phyloP scores from a whole-genome alignment of 2,329 filamentous ascomycete species.

The Alternaria sp. region DNA sequence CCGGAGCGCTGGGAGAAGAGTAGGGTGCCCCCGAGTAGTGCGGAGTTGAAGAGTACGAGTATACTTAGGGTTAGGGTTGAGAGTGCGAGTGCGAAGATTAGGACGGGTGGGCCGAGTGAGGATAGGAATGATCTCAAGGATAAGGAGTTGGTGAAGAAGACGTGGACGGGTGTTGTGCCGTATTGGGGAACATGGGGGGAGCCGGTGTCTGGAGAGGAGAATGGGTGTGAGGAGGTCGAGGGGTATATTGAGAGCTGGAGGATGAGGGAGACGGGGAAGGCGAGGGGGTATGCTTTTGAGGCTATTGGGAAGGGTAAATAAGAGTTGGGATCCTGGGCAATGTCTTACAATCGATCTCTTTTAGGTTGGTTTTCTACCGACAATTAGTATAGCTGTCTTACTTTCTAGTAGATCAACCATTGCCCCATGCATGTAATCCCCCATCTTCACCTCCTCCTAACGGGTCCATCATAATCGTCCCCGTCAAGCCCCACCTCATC shows the following conservation, averaged over 20 bases:
- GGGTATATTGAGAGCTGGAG: slow-evolving; percentile 61
- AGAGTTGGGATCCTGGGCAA: too few relatives aligned
- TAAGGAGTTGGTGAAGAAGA: slow-evolving; percentile 21
- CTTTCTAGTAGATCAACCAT: too few relatives aligned
- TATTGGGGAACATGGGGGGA: slow-evolving; percentile 43
- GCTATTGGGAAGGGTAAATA: slow-evolving; percentile 14
- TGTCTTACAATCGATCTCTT: too few relatives aligned
- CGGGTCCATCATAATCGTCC: too few relatives aligned
- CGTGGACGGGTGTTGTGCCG: slow-evolving; percentile 48
- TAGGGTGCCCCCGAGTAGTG: slow-evolving; percentile 36
- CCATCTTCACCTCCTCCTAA: too few relatives aligned
- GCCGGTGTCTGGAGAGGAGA: slow-evolving; percentile 38
- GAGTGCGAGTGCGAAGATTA: slow-evolving; percentile 43
- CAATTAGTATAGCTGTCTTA: too few relatives aligned
- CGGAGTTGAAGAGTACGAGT: slow-evolving; percentile 38
- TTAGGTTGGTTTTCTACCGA: too few relatives aligned
- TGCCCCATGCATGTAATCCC: too few relatives aligned
- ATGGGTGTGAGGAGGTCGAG: slow-evolving; percentile 62
- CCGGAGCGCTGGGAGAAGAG: slow-evolving; percentile 40
- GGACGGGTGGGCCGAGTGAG: slow-evolving; percentile 42
- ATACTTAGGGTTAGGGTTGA: slow-evolving; percentile 36
- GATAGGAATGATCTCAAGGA: slow-evolving; percentile 43
- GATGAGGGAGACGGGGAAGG: slow-evolving; percentile 31
- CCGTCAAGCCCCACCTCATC: too few relatives aligned
- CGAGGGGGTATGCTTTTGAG: slow-evolving; percentile 28